Evolutionary conservation across 345 rosid species (phyloP).

Genomic region (Firmiana major): DNA sequence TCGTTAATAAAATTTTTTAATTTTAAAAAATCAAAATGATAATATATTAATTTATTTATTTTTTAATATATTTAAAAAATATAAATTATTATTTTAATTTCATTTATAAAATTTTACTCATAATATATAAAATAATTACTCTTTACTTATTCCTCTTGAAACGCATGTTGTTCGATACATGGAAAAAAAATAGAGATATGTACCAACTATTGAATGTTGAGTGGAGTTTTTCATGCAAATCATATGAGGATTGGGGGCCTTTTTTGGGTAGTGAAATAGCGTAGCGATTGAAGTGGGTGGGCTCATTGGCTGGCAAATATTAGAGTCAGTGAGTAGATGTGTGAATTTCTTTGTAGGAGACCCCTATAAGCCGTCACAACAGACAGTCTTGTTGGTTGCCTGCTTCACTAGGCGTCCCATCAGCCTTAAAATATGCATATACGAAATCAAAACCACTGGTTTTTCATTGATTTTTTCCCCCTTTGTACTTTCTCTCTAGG

Average conservation of each 20-base stretch:
- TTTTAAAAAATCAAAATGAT: too few relatives aligned
- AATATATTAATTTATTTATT: too few relatives aligned
- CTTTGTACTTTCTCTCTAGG: neutral
- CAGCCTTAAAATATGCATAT: neutral
- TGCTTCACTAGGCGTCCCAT: constrained; percentile 3
- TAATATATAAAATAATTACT: too few relatives aligned
- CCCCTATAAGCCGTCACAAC: neutral
- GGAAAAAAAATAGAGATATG: too few relatives aligned
- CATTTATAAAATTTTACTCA: too few relatives aligned
- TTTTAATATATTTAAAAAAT: too few relatives aligned
- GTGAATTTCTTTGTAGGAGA: neutral
- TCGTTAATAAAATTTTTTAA: too few relatives aligned
- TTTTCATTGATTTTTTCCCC: neutral
- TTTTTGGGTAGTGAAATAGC: neutral
- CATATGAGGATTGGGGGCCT: neutral
- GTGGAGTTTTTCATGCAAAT: neutral
- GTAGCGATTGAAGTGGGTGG: neutral
- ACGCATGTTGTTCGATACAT: too few relatives aligned
- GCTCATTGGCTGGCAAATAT: neutral
- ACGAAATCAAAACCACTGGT: neutral
- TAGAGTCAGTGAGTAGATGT: neutral
- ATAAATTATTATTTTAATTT: too few relatives aligned
- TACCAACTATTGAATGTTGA: too few relatives aligned
- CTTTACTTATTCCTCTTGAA: too few relatives aligned
- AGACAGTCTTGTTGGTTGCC: neutral